Evolutionary conservation across 495 filamentous ascomycete genomes (phyloP).

Genomic region (Hyaloscypha variabilis): DNA sequence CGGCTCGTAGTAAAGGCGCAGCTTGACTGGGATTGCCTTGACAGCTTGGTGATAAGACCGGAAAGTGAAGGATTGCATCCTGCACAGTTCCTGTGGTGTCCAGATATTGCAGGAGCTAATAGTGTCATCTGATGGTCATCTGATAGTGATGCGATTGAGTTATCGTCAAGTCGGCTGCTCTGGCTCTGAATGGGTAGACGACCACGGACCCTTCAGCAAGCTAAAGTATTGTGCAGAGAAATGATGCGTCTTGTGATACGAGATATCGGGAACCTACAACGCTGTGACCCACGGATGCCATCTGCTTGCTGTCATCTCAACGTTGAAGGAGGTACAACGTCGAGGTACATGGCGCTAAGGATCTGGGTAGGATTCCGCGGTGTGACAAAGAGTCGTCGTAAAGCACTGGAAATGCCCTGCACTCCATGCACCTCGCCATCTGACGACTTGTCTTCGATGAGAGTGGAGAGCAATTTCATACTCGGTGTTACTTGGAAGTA

Average conservation of each 20-base stretch:
- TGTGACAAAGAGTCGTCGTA: background rate
- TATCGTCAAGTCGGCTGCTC: background rate
- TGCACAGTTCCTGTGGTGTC: background rate
- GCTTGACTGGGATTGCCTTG: background rate
- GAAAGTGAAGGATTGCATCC: background rate
- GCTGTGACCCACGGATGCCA: background rate
- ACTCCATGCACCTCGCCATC: conserved; percentile 1
- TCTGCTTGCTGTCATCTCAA: background rate
- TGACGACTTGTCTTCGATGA: background rate
- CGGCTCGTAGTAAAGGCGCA: background rate
- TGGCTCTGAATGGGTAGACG: background rate
- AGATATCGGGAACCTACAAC: conserved; percentile 12
- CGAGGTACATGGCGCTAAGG: background rate
- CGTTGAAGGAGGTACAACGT: conserved; percentile 8
- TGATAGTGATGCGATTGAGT: background rate
- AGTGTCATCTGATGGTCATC: background rate
- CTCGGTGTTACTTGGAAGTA: background rate
- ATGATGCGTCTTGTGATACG: conserved; percentile 15
- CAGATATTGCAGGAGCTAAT: background rate
- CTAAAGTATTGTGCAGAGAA: background rate
- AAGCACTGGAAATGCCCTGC: background rate
- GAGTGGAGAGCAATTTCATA: background rate
- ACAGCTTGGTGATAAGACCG: background rate
- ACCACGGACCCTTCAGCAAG: background rate
- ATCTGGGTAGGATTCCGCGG: background rate